Conservation (phyloP, 352 stramenopile genomes). For the Phytophthora litchii region DNA sequence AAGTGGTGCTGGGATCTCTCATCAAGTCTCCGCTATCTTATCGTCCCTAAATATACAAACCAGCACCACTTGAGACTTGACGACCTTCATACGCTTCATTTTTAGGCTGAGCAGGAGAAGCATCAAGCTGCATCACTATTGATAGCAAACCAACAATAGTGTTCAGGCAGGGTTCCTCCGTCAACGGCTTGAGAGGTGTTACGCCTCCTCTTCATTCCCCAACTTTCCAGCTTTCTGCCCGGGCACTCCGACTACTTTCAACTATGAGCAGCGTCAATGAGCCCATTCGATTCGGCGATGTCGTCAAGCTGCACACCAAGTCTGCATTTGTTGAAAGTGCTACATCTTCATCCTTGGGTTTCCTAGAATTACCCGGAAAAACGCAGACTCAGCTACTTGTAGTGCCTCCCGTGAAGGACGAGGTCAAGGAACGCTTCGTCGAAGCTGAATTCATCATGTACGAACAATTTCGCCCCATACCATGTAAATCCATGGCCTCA, state of each 20-base stretch:
- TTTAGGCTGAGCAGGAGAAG: neutral
- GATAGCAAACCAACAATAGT: constrained; percentile 34
- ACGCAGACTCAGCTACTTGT: constrained; percentile 51
- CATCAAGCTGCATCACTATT: constrained; percentile 21
- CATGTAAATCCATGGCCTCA: no score
- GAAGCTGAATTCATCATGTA: constrained; percentile 79
- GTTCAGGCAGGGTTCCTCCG: neutral
- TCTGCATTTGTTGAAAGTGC: constrained; percentile 37
- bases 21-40: neutral
- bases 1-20: neutral
- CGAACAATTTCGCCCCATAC: no score
- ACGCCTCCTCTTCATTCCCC: constrained; percentile 25
- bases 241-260: constrained; percentile 5
- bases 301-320: constrained; percentile 54
- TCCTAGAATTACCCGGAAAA: constrained; percentile 56
- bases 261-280: constrained; percentile 33
- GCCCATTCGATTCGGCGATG: constrained; percentile 59
- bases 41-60: constrained; percentile 10
- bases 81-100: constrained; percentile 1
- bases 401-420: constrained; percentile 54
- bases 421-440: constrained; percentile 42
- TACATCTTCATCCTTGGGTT: constrained; percentile 38
- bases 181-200: constrained; percentile 19
- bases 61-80: constrained; percentile 9
- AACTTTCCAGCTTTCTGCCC: constrained; percentile 35